phyloP scores from a whole-genome alignment of 106 monocot genomes.

The Dendrobium chrysotoxum region DNA sequence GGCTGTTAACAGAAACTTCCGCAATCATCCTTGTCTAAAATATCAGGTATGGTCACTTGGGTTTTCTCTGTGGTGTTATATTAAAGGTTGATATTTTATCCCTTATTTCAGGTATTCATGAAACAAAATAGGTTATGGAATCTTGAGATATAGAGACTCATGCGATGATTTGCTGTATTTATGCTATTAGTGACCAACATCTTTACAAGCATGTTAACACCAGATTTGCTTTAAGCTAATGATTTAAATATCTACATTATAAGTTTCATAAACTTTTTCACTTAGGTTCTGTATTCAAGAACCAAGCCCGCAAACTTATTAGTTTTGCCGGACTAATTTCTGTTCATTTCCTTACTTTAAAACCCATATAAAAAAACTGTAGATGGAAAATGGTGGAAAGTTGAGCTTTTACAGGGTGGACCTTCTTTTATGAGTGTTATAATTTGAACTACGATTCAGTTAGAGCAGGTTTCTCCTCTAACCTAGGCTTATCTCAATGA shows the following conservation, averaged over 20 bases:
- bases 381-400: neutral
- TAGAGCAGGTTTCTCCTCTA: neutral
- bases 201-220: neutral
- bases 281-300: neutral
- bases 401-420: neutral
- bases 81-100: neutral
- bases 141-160: neutral
- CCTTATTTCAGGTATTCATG: neutral
- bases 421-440: too few relatives aligned
- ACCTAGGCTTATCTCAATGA: neutral
- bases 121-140: neutral
- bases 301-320: neutral
- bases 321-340: neutral
- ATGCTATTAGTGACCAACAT: neutral
- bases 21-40: conserved; percentile 68
- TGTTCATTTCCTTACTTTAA: neutral
- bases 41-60: conserved; percentile 42
- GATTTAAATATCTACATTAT: neutral
- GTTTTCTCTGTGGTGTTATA: neutral
- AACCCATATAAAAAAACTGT: neutral
- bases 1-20: conserved; percentile 75
- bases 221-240: neutral
- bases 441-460: neutral
- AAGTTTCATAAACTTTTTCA: neutral
- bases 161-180: too few relatives aligned